These are phyloP conservation scores for Haplosporangium sp. DNA, from an alignment of 371 early-diverging fungal species.

Conservation along the genomic window DNA sequence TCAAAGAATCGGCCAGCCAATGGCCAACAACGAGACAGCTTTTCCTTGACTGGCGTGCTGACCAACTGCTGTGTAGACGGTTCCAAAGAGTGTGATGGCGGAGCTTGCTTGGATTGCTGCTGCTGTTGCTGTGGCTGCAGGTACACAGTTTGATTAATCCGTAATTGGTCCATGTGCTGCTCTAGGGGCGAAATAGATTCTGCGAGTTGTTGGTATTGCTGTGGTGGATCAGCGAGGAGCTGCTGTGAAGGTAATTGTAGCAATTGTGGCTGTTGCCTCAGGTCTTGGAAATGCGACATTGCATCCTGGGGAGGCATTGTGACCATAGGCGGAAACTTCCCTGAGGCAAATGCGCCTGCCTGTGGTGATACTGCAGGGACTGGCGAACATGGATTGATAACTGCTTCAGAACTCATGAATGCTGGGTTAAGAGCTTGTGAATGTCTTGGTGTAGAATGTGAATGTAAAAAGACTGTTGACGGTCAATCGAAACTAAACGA, in stretches of 20 bases:
- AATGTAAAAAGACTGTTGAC: too few relatives aligned
- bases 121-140: background rate
- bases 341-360: background rate
- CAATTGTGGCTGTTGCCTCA: background rate
- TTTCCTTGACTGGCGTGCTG: conserved; percentile 6
- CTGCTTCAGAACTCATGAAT: too few relatives aligned
- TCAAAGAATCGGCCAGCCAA: conserved; percentile 37
- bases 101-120: too few relatives aligned
- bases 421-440: too few relatives aligned
- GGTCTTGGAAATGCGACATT: background rate
- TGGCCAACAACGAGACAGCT: conserved; percentile 29
- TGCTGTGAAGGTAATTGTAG: background rate
- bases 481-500: too few relatives aligned
- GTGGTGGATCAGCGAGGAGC: background rate
- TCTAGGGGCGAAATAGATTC: background rate
- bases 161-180: background rate
- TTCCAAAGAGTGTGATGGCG: background rate
- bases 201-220: too few relatives aligned
- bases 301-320: background rate
- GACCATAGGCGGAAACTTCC: background rate
- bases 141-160: background rate
- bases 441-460: too few relatives aligned
- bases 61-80: background rate
- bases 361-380: background rate
- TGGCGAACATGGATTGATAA: background rate